phyloP scores from a whole-genome alignment of 345 rosid species.

The Eutrema heterophyllum region DNA sequence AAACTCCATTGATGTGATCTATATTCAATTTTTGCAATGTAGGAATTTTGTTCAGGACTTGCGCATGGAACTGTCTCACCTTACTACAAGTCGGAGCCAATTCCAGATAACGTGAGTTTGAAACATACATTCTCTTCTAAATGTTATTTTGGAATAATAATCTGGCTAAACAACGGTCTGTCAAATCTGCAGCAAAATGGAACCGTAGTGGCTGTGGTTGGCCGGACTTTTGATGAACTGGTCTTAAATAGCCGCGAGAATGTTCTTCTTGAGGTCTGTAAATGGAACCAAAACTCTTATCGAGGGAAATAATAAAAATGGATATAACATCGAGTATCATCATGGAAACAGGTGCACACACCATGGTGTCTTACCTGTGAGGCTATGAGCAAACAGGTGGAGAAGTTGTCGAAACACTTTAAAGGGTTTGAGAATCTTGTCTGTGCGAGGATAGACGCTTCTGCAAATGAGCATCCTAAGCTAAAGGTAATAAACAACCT shows the following conservation, averaged over 20 bases:
- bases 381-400: conserved; percentile 65
- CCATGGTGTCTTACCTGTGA: conserved; percentile 90
- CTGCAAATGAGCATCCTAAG: conserved; percentile 86
- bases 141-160: conserved; percentile 17
- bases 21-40: conserved; percentile 21
- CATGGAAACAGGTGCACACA: conserved; percentile 52
- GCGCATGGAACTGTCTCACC: conserved; percentile 46
- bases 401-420: conserved; percentile 88
- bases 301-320: not conserved
- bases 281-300: not conserved
- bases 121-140: conserved; percentile 31
- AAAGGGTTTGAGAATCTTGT: conserved; percentile 55
- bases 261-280: conserved; percentile 75
- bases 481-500: conserved; percentile 55
- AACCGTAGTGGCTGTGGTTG: conserved; percentile 54
- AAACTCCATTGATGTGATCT: conserved; percentile 1
- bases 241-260: conserved; percentile 64
- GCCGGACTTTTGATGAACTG: conserved; percentile 74
- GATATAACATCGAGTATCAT: conserved; percentile 5
- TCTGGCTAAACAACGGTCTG: conserved; percentile 31
- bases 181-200: conserved; percentile 52
- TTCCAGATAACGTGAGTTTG: conserved; percentile 67
- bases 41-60: conserved; percentile 72
- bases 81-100: conserved; percentile 75
- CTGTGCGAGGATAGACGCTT: conserved; percentile 83